Base-by-base conservation (phyloP, 2,329 filamentous ascomycete species). In the Nakataea oryzae region DNA sequence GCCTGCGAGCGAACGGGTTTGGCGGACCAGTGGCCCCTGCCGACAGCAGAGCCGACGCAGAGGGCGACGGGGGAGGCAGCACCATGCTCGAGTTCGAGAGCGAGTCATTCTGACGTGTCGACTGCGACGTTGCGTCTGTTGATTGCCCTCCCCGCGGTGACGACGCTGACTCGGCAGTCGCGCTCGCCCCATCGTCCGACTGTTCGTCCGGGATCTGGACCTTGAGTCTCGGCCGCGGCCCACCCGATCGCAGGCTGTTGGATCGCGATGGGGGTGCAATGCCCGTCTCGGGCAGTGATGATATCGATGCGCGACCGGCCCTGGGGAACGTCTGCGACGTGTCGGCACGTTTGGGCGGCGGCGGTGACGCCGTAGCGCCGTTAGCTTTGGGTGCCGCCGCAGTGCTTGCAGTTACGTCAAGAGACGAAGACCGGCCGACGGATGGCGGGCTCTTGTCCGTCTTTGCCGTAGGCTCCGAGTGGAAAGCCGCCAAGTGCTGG, bases 201-300 rank as follows among this genome's bases (percentile, higher is more conserved):
- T 87, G 86, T 69, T 96, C 95, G 67, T 92, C 93, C 0, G 95
- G 95, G 69, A 99, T 99, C 71, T 97, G 92, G 5, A 99, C 91
- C 68, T 91, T 96, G 58, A 99, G 80, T 61, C 91, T 85, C 3
- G 95, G 95, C 62, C 93, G 84, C 69, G 90, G 58, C 11, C 85
- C 86, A 62, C 84, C 85, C 13, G 84, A 77, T 66, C 88, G 85
- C 63, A 89, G 77, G 66, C 90, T 96, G 70, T 90, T 92, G n/a
- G 89, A 86, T 50, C 91, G 83, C 26, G 87, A 87, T 0, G 91
- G 90, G 8, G 90, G 88, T 12, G 86, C 84, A 66, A 91, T 84
- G 0, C 78, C 74, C 0, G 76, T 84, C 50, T 91, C 87, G 0
- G 88, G 82, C 32, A 87, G 80, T 1, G 86, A 86, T 1, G 88